phyloP scores from a whole-genome alignment of 805 yeast species.

The Ogataea zsoltii region DNA sequence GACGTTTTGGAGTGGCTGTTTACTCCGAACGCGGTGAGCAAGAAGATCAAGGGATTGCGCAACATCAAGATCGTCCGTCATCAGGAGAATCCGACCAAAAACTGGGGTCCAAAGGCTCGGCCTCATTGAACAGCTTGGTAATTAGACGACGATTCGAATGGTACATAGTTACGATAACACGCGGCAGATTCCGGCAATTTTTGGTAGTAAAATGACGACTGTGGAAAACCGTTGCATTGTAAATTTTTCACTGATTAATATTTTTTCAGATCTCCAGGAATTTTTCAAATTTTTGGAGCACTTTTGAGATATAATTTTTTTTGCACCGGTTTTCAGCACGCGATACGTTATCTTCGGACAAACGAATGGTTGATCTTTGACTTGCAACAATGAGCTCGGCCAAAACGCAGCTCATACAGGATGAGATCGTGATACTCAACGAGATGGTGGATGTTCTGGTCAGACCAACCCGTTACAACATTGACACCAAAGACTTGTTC shows the following conservation, averaged over 20 bases:
- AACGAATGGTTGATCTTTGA: too few species aligned
- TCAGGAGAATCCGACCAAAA: constrained; percentile 89
- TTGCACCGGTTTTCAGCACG: too few species aligned
- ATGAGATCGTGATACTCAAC: constrained; percentile 25
- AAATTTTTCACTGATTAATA: too few species aligned
- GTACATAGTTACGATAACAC: neutral
- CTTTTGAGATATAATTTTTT: too few species aligned
- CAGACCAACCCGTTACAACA: constrained; percentile 21
- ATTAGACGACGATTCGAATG: too few species aligned
- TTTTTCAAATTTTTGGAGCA: too few species aligned
- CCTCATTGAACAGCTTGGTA: constrained; percentile 45
- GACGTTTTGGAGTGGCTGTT: constrained; percentile 49
- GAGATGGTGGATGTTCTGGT: constrained; percentile 27
- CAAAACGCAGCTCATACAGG: constrained; percentile 10
- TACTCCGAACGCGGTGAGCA: constrained; percentile 58
- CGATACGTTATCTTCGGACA: too few species aligned
- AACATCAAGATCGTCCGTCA: constrained; percentile 80
- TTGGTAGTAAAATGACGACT: too few species aligned
- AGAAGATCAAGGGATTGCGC: constrained; percentile 59
- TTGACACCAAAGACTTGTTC: constrained; percentile 23
- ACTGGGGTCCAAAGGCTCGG: constrained; percentile 93
- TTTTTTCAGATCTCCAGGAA: too few species aligned
- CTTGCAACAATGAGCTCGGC: neutral
- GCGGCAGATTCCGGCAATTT: too few species aligned
- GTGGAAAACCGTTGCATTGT: too few species aligned